These are phyloP conservation scores for Suillus weaverae DNA, from an alignment of 768 basidiomycete genomes.

Conservation along the genomic window DNA sequence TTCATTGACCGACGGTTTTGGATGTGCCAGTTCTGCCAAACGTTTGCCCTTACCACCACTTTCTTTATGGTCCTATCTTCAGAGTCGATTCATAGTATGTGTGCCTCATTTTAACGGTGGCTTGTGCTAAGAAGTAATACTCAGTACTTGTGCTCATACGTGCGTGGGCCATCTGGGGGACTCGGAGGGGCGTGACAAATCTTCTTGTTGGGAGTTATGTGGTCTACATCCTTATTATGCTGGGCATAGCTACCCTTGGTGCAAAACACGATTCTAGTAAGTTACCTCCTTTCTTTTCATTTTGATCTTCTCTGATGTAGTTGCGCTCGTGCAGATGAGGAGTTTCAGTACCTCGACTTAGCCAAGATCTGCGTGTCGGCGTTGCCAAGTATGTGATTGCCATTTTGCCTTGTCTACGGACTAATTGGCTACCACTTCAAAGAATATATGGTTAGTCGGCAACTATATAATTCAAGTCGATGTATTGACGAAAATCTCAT, in stretches of 20 bases:
- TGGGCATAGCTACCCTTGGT: constrained; percentile 1
- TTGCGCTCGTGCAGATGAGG: neutral
- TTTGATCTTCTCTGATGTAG: neutral
- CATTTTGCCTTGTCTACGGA: neutral
- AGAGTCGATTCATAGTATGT: constrained; percentile 26
- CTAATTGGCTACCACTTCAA: neutral
- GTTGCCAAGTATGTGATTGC: constrained; percentile 11
- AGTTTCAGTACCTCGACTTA: constrained; percentile 12
- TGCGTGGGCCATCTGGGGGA: constrained; percentile 24
- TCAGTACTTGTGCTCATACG: constrained; percentile 27
- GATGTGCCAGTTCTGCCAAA: constrained; percentile 19
- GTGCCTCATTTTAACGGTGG: neutral
- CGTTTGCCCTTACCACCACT: neutral
- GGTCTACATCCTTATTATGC: constrained; percentile 3
- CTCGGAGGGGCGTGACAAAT: constrained; percentile 1
- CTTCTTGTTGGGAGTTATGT: constrained; percentile 11
- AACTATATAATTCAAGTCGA: neutral
- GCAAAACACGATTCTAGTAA: neutral
- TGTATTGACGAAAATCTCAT: neutral
- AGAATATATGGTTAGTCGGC: neutral
- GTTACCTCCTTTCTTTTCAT: neutral
- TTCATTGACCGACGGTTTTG: neutral
- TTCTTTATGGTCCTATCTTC: constrained; percentile 14
- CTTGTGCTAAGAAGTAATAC: neutral
- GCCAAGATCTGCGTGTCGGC: constrained; percentile 15